These are phyloP conservation scores for Exophiala xenobiotica DNA, from an alignment of 2,329 filamentous ascomycete genomes.

Conservation along the genomic window DNA sequence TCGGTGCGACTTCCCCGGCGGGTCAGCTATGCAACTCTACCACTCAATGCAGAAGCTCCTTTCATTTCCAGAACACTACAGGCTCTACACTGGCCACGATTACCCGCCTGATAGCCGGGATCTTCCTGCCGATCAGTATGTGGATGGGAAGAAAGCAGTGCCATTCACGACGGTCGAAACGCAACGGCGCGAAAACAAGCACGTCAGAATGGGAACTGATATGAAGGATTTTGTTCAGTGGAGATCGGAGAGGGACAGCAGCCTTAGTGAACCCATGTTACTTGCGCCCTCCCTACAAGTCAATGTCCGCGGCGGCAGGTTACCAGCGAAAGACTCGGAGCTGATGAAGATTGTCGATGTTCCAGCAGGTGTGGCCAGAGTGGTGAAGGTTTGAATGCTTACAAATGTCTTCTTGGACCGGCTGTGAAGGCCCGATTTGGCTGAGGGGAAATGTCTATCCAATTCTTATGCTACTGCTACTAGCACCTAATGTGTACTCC, in stretches of 20 bases:
- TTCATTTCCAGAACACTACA: slow-evolving; percentile 43
- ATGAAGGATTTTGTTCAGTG: slow-evolving; percentile 37
- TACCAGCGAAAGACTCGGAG: slow-evolving; percentile 30
- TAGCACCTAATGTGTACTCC: too few species aligned
- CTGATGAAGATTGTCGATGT: background rate
- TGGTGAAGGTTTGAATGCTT: background rate
- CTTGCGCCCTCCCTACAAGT: slow-evolving; percentile 42
- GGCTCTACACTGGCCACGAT: slow-evolving; percentile 57
- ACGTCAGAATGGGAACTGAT: slow-evolving; percentile 32
- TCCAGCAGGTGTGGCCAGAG: background rate
- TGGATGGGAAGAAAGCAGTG: slow-evolving; percentile 24
- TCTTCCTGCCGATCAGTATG: slow-evolving; percentile 33
- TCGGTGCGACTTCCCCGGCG: slow-evolving; percentile 57
- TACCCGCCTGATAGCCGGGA: slow-evolving; percentile 42
- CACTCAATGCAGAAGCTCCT: slow-evolving; percentile 47
- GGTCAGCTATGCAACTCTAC: slow-evolving; percentile 47
- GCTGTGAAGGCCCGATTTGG: too few species aligned
- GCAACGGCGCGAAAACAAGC: slow-evolving; percentile 38
- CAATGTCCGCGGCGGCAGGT: slow-evolving; percentile 40
- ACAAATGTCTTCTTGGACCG: too few species aligned
- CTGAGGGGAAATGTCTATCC: too few species aligned
- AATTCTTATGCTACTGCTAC: too few species aligned
- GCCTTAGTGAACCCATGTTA: slow-evolving; percentile 36
- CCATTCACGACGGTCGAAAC: slow-evolving; percentile 38
- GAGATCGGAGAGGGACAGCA: slow-evolving; percentile 36